Percentiles rank a stretch among this genome's conserved stretches.
Conservation (phyloP, 2,329 filamentous ascomycete genomes). For the Dactylellina drechsleri region DNA sequence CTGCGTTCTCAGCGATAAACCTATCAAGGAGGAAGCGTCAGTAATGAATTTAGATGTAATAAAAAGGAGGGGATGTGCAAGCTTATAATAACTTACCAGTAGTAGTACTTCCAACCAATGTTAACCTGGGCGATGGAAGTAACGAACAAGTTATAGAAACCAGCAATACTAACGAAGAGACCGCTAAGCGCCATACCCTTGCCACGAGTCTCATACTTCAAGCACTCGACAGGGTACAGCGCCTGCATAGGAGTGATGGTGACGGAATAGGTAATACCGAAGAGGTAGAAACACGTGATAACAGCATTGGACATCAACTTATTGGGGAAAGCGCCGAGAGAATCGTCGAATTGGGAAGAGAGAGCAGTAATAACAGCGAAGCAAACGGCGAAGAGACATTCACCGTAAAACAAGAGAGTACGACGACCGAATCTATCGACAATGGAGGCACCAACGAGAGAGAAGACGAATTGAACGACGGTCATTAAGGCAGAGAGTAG, state of each 20-base stretch:
- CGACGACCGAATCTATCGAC: constrained; percentile 60
- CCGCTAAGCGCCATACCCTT: constrained; percentile 64
- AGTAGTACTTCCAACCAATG: constrained; percentile 65
- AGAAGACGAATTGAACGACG: constrained; percentile 59
- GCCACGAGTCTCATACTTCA: constrained; percentile 64
- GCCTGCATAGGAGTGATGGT: constrained; percentile 64
- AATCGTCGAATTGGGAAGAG: constrained; percentile 61
- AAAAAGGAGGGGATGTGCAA: constrained; percentile 62
- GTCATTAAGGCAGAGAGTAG: constrained; percentile 65
- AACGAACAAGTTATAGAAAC: constrained; percentile 66
- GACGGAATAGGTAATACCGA: constrained; percentile 61
- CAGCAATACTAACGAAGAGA: constrained; percentile 63
- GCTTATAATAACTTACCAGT: constrained; percentile 61
- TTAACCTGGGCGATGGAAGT: constrained; percentile 65
- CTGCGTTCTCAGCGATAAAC: constrained; percentile 58
- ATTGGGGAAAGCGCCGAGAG: constrained; percentile 65
- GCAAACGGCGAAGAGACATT: constrained; percentile 61
- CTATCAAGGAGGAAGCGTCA: constrained; percentile 10
- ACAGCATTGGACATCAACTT: constrained; percentile 56
- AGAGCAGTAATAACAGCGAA: constrained; percentile 62
- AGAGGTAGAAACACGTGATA: constrained; percentile 61
- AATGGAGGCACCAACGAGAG: constrained; percentile 60
- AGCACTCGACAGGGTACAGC: constrained; percentile 64
- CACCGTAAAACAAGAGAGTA: constrained; percentile 66
- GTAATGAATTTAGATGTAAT: constrained; percentile 62